These are phyloP conservation scores for Saururus chinensis DNA, from an alignment of 164 flowering plant genomes.

Conservation along the genomic window DNA sequence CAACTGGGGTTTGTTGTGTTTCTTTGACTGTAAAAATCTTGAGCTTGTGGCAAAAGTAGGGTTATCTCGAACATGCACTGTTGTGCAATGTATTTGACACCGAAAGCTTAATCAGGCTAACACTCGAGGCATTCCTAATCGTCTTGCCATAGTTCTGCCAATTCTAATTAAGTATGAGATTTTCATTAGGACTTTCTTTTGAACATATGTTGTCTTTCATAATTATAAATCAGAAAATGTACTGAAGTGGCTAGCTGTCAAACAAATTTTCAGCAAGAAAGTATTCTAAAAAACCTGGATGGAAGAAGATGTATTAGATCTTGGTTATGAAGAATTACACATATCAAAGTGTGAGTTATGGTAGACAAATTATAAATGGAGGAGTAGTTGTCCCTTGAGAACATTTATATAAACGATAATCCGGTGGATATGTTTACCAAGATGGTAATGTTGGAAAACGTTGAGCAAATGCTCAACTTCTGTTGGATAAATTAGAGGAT, in stretches of 20 bases:
- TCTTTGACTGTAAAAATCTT: constrained; percentile 68
- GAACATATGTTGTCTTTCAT: too few relatives aligned
- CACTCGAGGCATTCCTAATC: too few relatives aligned
- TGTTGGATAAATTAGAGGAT: too few relatives aligned
- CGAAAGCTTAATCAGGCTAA: constrained; percentile 89
- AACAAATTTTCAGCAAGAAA: constrained; percentile 72
- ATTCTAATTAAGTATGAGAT: constrained; percentile 33
- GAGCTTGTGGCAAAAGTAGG: constrained; percentile 91
- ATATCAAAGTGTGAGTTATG: too few relatives aligned
- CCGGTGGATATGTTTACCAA: too few relatives aligned
- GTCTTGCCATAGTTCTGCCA: background rate
- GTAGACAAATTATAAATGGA: too few relatives aligned
- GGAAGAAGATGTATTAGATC: constrained; percentile 99
- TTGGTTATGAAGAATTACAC: too few relatives aligned
- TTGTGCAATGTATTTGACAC: constrained; percentile 94
- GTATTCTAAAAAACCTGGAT: constrained; percentile 97
- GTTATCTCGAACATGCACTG: constrained; percentile 81
- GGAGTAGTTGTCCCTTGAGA: too few relatives aligned
- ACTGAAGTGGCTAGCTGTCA: background rate
- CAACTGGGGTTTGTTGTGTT: constrained; percentile 80
- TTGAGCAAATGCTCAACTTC: too few relatives aligned
- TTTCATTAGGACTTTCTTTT: too few relatives aligned
- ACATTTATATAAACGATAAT: too few relatives aligned
- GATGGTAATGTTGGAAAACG: too few relatives aligned
- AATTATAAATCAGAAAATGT: background rate